Percentiles rank a stretch among this genome's conserved stretches.
Evolutionary conservation across 345 rosid species (phyloP).

Genomic region (Eucalyptus cladocalyx): DNA sequence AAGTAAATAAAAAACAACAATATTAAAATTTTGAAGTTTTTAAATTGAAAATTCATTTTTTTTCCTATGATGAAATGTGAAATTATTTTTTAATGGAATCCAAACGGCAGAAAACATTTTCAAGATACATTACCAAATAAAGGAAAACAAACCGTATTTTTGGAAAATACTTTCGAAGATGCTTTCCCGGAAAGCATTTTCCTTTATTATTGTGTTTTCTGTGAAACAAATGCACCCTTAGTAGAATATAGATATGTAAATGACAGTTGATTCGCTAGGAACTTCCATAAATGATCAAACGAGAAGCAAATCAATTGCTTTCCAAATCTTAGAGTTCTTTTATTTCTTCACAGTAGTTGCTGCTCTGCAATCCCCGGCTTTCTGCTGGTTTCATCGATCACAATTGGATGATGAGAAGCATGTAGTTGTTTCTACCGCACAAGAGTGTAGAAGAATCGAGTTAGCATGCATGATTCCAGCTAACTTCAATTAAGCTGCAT

Average conservation of each 20-base stretch:
- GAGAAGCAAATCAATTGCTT: background rate
- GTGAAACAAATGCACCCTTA: too few species aligned
- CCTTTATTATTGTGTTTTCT: fast-evolving
- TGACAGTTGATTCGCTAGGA: background rate
- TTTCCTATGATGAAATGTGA: too few species aligned
- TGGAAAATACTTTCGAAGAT: too few species aligned
- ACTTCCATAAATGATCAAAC: background rate
- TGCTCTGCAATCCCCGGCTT: background rate
- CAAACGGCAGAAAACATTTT: fast-evolving
- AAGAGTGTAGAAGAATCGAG: background rate
- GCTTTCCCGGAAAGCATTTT: fast-evolving
- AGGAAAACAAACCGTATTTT: fast-evolving
- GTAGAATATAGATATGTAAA: background rate
- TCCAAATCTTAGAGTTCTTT: background rate
- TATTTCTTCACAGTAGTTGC: background rate
- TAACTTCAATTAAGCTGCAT: background rate
- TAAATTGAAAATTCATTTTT: too few species aligned
- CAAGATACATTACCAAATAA: too few species aligned
- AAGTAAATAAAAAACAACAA: too few species aligned
- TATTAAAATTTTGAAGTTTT: too few species aligned
- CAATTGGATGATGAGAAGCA: background rate
- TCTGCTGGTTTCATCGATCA: background rate
- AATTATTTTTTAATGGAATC: too few species aligned
- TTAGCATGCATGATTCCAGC: background rate
- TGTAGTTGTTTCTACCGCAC: background rate